Evolutionary conservation across 805 yeast genomes (phyloP).

Genomic region (Candida koratica): DNA sequence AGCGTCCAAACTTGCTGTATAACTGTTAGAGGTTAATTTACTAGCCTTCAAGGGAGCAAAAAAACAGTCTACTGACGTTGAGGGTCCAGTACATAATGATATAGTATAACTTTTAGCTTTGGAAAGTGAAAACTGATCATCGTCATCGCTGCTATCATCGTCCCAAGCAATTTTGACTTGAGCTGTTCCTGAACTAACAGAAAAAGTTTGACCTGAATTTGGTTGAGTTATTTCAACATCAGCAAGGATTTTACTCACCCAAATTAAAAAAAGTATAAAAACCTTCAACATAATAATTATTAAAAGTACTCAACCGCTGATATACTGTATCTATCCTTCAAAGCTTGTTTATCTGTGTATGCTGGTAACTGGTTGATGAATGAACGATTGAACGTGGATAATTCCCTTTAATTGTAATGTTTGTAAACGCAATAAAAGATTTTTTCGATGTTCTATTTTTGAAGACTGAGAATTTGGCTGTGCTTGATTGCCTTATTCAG

Average conservation of each 20-base stretch:
- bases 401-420: conserved; percentile 1
- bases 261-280: conserved; percentile 3
- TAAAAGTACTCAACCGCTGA: not conserved
- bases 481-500: conserved; percentile 1
- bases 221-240: conserved; percentile 49
- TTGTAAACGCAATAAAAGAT: conserved; percentile 3
- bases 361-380: too few relatives aligned
- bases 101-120: conserved; percentile 47
- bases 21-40: conserved; percentile 19
- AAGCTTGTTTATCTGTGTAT: too few relatives aligned
- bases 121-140: conserved; percentile 25
- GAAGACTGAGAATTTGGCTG: conserved; percentile 4
- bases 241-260: conserved; percentile 23
- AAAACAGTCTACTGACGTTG: conserved; percentile 41
- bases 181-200: conserved; percentile 37
- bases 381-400: not conserved
- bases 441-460: conserved; percentile 5
- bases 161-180: conserved; percentile 33
- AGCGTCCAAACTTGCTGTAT: conserved; percentile 43
- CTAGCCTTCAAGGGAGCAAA: conserved; percentile 25
- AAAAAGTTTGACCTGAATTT: conserved; percentile 31
- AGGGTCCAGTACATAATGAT: conserved; percentile 66
- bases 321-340: not conserved
- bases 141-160: conserved; percentile 56
- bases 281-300: conserved; percentile 3